These are phyloP conservation scores for Apiospora koreana DNA, from an alignment of 2,329 filamentous ascomycete genomes.

Conservation along the genomic window DNA sequence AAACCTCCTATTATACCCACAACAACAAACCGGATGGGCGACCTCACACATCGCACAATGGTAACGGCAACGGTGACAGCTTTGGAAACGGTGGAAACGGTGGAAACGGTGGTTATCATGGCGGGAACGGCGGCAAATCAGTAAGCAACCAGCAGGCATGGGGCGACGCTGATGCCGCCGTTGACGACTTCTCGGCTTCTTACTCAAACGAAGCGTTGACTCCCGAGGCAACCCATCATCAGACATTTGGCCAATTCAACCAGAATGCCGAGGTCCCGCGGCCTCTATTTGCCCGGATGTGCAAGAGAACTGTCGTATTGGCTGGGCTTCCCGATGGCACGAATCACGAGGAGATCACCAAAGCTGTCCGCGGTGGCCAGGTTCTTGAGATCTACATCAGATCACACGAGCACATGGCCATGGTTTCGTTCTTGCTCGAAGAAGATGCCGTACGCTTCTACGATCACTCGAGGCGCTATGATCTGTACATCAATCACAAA, in stretches of 20 bases:
- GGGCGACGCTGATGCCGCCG: conserved; percentile 20
- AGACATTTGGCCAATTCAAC: neutral
- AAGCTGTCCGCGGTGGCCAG: conserved; percentile 67
- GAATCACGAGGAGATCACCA: conserved; percentile 66
- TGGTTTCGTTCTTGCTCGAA: conserved; percentile 70
- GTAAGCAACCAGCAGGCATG: conserved; percentile 19
- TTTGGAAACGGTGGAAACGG: neutral
- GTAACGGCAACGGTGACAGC: neutral
- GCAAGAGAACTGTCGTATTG: conserved; percentile 62
- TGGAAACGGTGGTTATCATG: neutral
- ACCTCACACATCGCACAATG: neutral
- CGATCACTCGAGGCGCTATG: conserved; percentile 62
- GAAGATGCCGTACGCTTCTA: conserved; percentile 66
- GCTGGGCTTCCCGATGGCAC: conserved; percentile 61
- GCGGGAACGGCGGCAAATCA: neutral
- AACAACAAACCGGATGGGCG: neutral
- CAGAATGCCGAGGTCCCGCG: conserved; percentile 16
- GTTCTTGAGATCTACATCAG: conserved; percentile 70
- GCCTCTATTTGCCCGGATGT: conserved; percentile 37
- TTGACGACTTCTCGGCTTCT: conserved; percentile 22
- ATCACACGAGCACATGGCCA: conserved; percentile 57
- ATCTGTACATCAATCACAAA: conserved; percentile 69
- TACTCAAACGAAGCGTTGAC: conserved; percentile 24
- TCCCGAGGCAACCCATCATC: conserved; percentile 15
- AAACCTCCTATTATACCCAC: neutral